These are phyloP conservation scores for Murraya paniculata DNA, from an alignment of 345 rosid genomes.

Conservation along the genomic window DNA sequence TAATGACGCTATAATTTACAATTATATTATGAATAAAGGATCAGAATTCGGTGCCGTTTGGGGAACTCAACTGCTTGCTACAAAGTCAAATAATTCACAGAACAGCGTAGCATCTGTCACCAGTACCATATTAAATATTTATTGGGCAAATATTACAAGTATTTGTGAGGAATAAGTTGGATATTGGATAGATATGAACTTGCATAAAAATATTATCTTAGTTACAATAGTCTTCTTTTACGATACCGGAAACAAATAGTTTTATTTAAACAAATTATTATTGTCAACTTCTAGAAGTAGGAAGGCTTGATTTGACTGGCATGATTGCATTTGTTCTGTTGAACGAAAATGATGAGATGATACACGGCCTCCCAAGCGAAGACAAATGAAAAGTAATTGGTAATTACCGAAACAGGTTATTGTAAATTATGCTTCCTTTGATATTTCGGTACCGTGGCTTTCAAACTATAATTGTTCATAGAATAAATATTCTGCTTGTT, in stretches of 20 bases:
- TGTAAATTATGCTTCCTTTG: too few relatives aligned
- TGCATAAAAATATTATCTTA: neutral
- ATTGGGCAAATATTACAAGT: neutral
- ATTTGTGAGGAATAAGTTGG: neutral
- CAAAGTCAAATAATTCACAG: neutral
- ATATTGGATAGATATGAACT: neutral
- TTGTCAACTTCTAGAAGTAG: conserved; percentile 27
- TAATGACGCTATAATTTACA: neutral
- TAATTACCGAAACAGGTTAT: too few relatives aligned
- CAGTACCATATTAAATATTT: neutral
- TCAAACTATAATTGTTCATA: too few relatives aligned
- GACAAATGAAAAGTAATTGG: too few relatives aligned
- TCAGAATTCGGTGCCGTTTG: neutral
- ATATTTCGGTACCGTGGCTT: too few relatives aligned
- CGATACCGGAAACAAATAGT: neutral
- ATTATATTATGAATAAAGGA: neutral
- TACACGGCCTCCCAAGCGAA: too few relatives aligned
- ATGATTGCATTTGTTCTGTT: neutral
- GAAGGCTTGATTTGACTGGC: neutral
- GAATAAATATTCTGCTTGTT: too few relatives aligned
- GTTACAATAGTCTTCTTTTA: neutral
- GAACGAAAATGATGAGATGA: too few relatives aligned
- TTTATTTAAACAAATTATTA: neutral
- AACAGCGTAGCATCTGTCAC: neutral
- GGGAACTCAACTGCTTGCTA: neutral